These are phyloP conservation scores for Pouteria campechiana DNA, from an alignment of 179 eudicot genomes.

Conservation along the genomic window DNA sequence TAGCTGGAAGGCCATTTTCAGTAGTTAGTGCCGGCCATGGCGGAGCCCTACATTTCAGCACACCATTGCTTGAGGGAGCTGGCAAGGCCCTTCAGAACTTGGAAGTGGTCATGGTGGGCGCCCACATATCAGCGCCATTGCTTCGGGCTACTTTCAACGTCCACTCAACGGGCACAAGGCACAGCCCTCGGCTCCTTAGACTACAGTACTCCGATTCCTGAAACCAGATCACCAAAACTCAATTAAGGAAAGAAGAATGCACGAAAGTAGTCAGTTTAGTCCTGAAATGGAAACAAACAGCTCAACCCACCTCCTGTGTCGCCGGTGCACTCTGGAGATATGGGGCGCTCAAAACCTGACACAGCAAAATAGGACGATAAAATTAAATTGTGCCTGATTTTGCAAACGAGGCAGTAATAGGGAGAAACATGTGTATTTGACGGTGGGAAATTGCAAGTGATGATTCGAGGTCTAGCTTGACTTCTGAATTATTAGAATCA, in stretches of 20 bases:
- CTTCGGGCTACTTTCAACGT: constrained; percentile 56
- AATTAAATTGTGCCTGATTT: too few relatives aligned
- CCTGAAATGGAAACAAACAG: not conserved
- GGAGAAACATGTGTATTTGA: too few relatives aligned
- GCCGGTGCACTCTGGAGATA: constrained; percentile 41
- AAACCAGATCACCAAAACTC: not conserved
- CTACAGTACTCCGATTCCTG: constrained; percentile 39
- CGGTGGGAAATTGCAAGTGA: too few relatives aligned
- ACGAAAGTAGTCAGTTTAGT: not conserved
- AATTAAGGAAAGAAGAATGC: not conserved
- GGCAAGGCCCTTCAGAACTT: constrained; percentile 24
- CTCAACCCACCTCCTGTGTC: too few relatives aligned
- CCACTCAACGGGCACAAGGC: constrained; percentile 61
- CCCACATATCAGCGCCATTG: constrained; percentile 98
- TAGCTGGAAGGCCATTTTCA: too few relatives aligned
- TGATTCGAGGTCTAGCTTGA: too few relatives aligned
- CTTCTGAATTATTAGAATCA: too few relatives aligned
- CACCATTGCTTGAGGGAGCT: too few relatives aligned
- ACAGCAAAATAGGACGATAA: not conserved
- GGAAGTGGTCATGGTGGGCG: constrained; percentile 61
- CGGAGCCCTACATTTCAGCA: too few relatives aligned
- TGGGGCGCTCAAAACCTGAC: constrained; percentile 84
- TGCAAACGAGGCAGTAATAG: too few relatives aligned
- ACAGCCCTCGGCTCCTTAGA: constrained; percentile 73
- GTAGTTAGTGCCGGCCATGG: too few relatives aligned